Evolutionary conservation across 106 monocot species (phyloP), one percentile per base, ranked within the genome.

Genomic region (Platanthera zijinensis): DNA sequence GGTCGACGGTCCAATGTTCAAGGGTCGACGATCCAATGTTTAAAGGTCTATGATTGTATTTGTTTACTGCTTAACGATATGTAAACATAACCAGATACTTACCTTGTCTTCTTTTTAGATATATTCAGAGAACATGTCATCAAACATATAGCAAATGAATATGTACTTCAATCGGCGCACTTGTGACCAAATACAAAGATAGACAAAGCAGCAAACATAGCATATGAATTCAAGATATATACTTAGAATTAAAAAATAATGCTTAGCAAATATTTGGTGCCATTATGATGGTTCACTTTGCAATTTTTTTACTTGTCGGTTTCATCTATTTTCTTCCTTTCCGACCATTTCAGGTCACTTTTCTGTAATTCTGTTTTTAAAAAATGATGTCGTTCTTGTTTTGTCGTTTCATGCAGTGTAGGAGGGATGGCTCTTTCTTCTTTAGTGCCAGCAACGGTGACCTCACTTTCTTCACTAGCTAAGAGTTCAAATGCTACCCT

Each of bases 401-500:
- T 57, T 76, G 22, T 19, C 79, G 48, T 85, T 82, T 59, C 56
- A 73, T 88, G 59, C 92, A 99, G 94, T 87, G 99, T 90, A 76
- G 99, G 99, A 85, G 99, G 99, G 67, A 99, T 99, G 79, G 94
- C 99, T 54, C 83, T 99, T 73, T 94, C 94, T 72, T 83, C 88
- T 54, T 78, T 99, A 45, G 99, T 99, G 45, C 91, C 92, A 72
- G 75, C 85, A 52, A 90, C 94, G 61, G 99, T 94, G 28, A 99
- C 25, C 74, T 88, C 94, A 62, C 50, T 99, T 75, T 99, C 88
- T 78, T 76, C 68, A 14, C 83, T 94, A 66, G 82, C 92, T 48
- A 94, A 82, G 78, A 88, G 86, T 87, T 83, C 94, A 51, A 94
- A 90, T 90, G 74, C 86, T 77, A 80, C 67, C 57, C 66, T 92